Evolutionary conservation across 2,329 filamentous ascomycete genomes (phyloP).

Genomic region (Aspergillus floridensis): DNA sequence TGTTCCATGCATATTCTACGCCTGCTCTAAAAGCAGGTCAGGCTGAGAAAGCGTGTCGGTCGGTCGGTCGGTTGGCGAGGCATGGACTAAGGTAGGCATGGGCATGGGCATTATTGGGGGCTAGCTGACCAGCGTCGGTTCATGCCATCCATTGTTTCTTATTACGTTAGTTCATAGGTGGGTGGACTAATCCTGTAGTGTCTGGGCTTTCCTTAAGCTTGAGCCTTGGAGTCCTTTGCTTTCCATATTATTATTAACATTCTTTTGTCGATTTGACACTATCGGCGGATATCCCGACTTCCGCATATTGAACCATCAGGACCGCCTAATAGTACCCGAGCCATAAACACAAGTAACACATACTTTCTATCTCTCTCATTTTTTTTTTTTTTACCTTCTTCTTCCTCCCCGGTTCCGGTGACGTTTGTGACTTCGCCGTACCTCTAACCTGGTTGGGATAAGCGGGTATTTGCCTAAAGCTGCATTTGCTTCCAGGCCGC

Average conservation of each 20-base stretch:
- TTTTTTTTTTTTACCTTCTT: not conserved
- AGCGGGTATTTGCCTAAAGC: constrained; percentile 16
- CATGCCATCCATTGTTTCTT: constrained; percentile 15
- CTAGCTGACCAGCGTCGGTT: constrained; percentile 4
- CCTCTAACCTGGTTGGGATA: constrained; percentile 16
- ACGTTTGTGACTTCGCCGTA: constrained; percentile 7
- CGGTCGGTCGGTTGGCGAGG: not conserved
- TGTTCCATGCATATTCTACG: constrained; percentile 42
- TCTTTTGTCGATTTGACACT: constrained; percentile 1
- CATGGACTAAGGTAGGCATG: not conserved
- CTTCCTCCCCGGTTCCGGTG: not conserved
- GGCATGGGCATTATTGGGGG: not conserved
- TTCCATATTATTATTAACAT: too few relatives aligned
- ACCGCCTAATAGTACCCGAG: constrained; percentile 8
- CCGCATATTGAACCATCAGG: constrained; percentile 16
- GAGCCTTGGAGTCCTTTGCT: too few relatives aligned
- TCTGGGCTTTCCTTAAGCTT: constrained; percentile 16
- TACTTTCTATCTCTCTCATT: not conserved
- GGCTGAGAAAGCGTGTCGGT: not conserved
- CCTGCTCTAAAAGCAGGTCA: constrained; percentile 25
- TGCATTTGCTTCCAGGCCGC: constrained; percentile 15
- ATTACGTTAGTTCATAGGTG: constrained; percentile 13
- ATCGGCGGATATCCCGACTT: constrained; percentile 21
- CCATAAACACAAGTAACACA: not conserved
- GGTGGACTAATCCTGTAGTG: not conserved